Evolutionary conservation across 768 basidiomycete species (phyloP), one percentile per base, ranked within the genome.

Genomic region (Tricholomella constricta): DNA sequence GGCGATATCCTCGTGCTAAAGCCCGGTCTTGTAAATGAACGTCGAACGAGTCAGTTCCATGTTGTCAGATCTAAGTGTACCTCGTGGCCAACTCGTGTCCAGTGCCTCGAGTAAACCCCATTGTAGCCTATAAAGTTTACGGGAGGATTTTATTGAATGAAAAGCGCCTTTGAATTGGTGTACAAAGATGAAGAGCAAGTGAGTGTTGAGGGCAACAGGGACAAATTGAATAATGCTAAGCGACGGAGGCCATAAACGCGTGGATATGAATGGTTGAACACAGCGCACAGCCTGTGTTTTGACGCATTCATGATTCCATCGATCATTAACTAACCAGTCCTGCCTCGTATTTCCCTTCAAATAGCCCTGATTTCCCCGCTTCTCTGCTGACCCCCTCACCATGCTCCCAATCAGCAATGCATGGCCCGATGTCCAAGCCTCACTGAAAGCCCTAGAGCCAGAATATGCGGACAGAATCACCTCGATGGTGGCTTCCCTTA

Each of bases 351-450:
- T 20, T 40, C 20, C 48, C 26, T 42, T 37, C 29, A 37, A 45
- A 36, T 29, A 52, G 43, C 43, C 27, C 20, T 25, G 25, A 34
- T 36, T 14, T 26, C 4, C 29, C 42, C 25, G 23, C 7, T 12
- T 19, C 34, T 25, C 19, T 5, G 14, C 7, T 11, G 9, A n/a
- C 3, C 37, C 20, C 8, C 19, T 10, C 22, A 51, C 20, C 17
- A 60, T 61, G 60, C 37, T 67, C 51, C 69, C 65, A 55, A 72
- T 75, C 59, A 74, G 72, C 59, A 64, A 70, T 58, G 65, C 66
- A 45, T 75, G 74, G 74, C 71, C 74, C 48, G 67, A 72, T 52
- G 66, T 72, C 38, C 56, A 62, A 27, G 66, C 70, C 14, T 72
- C 72, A 36, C 65, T 75, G 42, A 60, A 65, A 29, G 59, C 67